phyloP scores from a whole-genome alignment of 1,284 basidiomycete genomes.

The Ceratobasidium sp. region DNA sequence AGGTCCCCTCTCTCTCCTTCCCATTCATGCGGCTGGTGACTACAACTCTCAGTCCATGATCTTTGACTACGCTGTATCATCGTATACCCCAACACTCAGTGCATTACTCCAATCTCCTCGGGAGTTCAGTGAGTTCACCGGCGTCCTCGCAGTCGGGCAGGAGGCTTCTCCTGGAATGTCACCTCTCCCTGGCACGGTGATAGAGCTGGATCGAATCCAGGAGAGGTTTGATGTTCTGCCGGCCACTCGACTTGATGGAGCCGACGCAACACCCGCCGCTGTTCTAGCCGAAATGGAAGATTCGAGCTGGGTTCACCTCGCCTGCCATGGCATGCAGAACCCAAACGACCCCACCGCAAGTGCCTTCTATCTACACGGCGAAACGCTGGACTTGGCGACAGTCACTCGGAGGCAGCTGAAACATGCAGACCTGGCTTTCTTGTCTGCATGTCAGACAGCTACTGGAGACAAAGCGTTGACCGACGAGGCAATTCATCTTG shows the following conservation, averaged over 20 bases:
- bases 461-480: slow-evolving; percentile 19
- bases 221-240: not conserved
- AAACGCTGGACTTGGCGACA: not conserved
- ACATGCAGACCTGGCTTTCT: slow-evolving; percentile 25
- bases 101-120: not conserved
- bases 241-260: not conserved
- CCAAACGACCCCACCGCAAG: not conserved
- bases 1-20: not conserved
- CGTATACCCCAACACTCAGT: not conserved
- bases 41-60: not conserved
- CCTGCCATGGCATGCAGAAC: slow-evolving; percentile 32
- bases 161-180: not conserved
- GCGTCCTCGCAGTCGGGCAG: not conserved
- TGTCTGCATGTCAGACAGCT: slow-evolving; percentile 30
- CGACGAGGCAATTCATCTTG: slow-evolving; percentile 34
- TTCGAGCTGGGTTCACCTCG: slow-evolving; percentile 34
- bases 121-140: not conserved
- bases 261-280: not conserved
- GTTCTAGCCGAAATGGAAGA: slow-evolving; percentile 2
- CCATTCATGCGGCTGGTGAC: slow-evolving; percentile 10
- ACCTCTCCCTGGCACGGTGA: not conserved
- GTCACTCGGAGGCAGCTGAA: not conserved
- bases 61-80: not conserved
- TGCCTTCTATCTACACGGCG: slow-evolving; percentile 2
- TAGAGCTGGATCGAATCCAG: not conserved